Percentiles rank a stretch among this genome's conserved stretches.
phyloP scores from a whole-genome alignment of 2,329 filamentous ascomycete species.

The Drechslera avenae region DNA sequence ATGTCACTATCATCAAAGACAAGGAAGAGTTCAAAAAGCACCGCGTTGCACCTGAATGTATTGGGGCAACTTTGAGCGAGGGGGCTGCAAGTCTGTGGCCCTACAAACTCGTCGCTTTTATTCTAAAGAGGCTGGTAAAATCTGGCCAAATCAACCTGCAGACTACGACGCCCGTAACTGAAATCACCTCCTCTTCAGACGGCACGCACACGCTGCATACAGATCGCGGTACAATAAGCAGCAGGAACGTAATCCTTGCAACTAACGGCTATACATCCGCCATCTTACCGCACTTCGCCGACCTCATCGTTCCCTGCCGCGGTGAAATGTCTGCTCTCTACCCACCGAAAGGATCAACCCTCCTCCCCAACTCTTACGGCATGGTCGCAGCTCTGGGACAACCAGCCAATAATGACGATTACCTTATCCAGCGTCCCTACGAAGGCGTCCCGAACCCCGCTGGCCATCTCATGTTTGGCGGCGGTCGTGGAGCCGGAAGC shows the following conservation, averaged over 20 bases:
- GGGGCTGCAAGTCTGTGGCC: slow-evolving; percentile 76
- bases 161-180: slow-evolving; percentile 69
- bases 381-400: slow-evolving; percentile 61
- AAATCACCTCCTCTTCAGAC: slow-evolving; percentile 35
- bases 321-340: slow-evolving; percentile 73
- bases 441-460: slow-evolving; percentile 47
- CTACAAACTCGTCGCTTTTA: slow-evolving; percentile 78
- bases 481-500: slow-evolving; percentile 63
- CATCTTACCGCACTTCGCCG: slow-evolving; percentile 70
- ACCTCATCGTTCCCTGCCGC: slow-evolving; percentile 76
- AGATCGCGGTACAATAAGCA: slow-evolving; percentile 66
- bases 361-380: slow-evolving; percentile 66
- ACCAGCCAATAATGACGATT: slow-evolving; percentile 65
- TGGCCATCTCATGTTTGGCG: slow-evolving; percentile 72
- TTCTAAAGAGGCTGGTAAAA: slow-evolving; percentile 66
- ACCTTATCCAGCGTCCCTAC: slow-evolving; percentile 72
- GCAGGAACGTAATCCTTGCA: slow-evolving; percentile 72
- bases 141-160: slow-evolving; percentile 69
- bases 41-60: slow-evolving; percentile 53
- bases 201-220: slow-evolving; percentile 68
- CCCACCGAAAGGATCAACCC: slow-evolving; percentile 55
- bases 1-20: slow-evolving; percentile 49
- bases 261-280: slow-evolving; percentile 85
- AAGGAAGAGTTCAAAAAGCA: slow-evolving; percentile 57
- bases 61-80: slow-evolving; percentile 68